A percentile compares a stretch with the other conserved stretches of the same genome.
Evolutionary conservation across 495 filamentous ascomycete species (phyloP).

Genomic region (Neurospora terricola): DNA sequence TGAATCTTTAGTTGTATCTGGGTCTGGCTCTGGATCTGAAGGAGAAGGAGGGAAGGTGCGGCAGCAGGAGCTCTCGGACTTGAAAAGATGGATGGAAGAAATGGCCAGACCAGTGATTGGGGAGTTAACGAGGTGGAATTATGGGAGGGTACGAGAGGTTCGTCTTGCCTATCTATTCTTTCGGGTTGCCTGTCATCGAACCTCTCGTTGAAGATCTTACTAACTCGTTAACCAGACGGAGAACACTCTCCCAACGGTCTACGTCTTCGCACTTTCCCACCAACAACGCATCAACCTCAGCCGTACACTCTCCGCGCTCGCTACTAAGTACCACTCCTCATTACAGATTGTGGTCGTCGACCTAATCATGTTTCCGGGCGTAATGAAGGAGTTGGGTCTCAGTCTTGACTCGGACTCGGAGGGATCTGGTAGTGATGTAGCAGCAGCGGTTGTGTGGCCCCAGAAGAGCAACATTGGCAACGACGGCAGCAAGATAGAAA

Average conservation of each 20-base stretch:
- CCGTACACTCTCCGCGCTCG: constrained; percentile 24
- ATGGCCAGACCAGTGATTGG: constrained; percentile 23
- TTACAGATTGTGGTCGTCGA: constrained; percentile 31
- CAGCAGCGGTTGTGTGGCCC: background rate
- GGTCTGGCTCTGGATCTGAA: too few species aligned
- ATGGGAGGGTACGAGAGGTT: constrained; percentile 27
- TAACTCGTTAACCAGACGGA: constrained; percentile 2
- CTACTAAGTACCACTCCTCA: constrained; percentile 29
- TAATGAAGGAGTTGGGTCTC: constrained; percentile 26
- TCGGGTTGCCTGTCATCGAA: background rate
- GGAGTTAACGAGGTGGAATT: constrained; percentile 30
- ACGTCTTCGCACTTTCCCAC: constrained; percentile 28
- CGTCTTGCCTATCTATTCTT: constrained; percentile 2
- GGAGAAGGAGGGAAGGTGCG: too few species aligned
- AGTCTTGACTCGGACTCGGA: background rate
- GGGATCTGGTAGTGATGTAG: background rate
- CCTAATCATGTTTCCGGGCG: constrained; percentile 30
- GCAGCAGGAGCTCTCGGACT: too few species aligned
- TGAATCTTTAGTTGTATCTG: too few species aligned
- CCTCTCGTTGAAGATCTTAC: background rate
- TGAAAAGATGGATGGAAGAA: constrained; percentile 22
- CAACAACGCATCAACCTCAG: constrained; percentile 19
- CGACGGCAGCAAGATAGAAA: constrained; percentile 4
- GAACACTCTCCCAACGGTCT: constrained; percentile 31
- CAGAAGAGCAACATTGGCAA: background rate